Evolutionary conservation across 495 filamentous ascomycete species (phyloP), one percentile per base, ranked within the genome.

Genomic region (Xylaria grammica): DNA sequence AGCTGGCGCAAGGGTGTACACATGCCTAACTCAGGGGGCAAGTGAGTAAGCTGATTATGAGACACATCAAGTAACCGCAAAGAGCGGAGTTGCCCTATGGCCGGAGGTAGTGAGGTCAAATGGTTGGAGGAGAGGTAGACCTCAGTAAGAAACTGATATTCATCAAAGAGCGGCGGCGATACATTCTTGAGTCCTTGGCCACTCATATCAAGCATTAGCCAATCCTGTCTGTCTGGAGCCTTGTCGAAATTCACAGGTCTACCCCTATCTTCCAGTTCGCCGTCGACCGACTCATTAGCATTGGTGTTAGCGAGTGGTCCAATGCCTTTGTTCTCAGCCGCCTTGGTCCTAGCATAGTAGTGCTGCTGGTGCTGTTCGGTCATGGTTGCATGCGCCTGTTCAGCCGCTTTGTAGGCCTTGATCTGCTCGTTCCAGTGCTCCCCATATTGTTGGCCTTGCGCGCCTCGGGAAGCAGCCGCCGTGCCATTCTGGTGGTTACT

Each of bases 11-110:
- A 79, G 65, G 90, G 92, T 44, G 92, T 91, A 63, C 97, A 90
- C 93, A 98, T 98, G 67, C 95, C 96, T 55, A 98, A 86, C 82
- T 99, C 94, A 19, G 91, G 87, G 6, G 95, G 95, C 8, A 99
- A 81, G 70, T 91, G 89, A 8, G 81, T 85, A 24, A 99, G 80
- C 19, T 93, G 84, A 70, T 99, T 99, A 73, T 89, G 85, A 0
- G 96, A 97, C 4, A 93, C 82, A 76, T 99, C 93, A 27, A 99
- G 85, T 65, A 90, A 84, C 17, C 81, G 89, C 52, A 99, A 78
- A 48, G 88, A 85, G 63, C 93, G 86, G 59, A 99, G 82, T 65
- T 87, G 82, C 24, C 95, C 93, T 74, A 99, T 91, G 7, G 87
- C 78, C 26, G 89, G 74, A 17, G 94, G 92, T 0, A 99, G 78